These are phyloP conservation scores for Podaxis carcinomalis DNA, from an alignment of 768 basidiomycete species.

Conservation along the genomic window DNA sequence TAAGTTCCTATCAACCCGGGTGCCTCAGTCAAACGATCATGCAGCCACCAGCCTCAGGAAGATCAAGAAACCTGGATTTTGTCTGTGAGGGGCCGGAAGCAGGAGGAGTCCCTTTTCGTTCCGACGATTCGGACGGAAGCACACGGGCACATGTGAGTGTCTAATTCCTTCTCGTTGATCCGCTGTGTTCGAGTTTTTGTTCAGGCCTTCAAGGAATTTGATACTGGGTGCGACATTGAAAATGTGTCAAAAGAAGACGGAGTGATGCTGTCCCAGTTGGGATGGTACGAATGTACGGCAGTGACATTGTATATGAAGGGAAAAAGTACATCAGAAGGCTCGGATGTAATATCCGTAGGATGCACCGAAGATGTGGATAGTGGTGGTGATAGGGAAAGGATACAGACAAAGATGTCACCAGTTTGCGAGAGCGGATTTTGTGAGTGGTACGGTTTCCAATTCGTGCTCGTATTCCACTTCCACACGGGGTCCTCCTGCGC, in stretches of 20 bases:
- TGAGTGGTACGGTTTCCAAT: constrained; percentile 61
- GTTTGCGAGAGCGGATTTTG: constrained; percentile 45
- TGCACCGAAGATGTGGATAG: neutral
- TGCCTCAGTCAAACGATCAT: no score
- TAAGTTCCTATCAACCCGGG: no score
- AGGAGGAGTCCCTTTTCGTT: neutral
- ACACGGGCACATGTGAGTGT: neutral
- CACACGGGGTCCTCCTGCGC: constrained; percentile 69
- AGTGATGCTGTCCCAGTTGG: no score
- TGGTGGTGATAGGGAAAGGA: neutral
- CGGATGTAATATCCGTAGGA: neutral
- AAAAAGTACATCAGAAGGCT: neutral
- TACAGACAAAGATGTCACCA: constrained; percentile 35
- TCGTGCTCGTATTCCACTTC: constrained; percentile 98
- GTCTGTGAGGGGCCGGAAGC: no score
- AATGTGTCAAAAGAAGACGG: no score
- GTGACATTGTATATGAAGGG: no score
- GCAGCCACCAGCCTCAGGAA: no score
- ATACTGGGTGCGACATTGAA: neutral
- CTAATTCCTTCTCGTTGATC: neutral
- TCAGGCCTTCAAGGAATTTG: neutral
- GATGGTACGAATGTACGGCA: no score
- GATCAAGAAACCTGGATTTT: no score
- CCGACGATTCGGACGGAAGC: neutral
- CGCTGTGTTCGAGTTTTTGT: neutral